phyloP scores from a whole-genome alignment of 164 flowering plant genomes.

The Chimonanthus salicifolius region DNA sequence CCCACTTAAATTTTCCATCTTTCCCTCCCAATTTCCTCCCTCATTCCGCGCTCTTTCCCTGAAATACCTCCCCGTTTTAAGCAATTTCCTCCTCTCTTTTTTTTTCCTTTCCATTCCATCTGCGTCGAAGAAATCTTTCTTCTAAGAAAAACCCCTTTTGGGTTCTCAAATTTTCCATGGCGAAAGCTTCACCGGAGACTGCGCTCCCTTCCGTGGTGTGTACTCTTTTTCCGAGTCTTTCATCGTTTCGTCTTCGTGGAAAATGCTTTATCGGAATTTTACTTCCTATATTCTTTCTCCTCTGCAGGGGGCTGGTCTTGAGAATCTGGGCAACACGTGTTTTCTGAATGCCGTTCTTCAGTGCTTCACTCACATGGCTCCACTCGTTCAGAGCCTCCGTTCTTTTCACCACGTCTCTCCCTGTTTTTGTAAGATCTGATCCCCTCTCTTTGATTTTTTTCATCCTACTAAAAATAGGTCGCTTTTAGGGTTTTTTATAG shows the following conservation, averaged over 20 bases:
- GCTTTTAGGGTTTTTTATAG: background rate
- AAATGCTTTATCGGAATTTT: background rate
- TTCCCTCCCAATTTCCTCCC: too few species aligned
- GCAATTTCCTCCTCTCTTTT: too few species aligned
- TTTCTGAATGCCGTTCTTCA: slow-evolving; percentile 74
- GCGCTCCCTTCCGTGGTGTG: too few species aligned
- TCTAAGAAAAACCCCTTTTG: too few species aligned
- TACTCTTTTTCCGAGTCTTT: too few species aligned
- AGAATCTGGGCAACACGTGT: slow-evolving; percentile 80
- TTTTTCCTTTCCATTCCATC: too few species aligned
- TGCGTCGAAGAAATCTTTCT: too few species aligned
- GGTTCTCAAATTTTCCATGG: too few species aligned
- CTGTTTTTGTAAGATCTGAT: slow-evolving; percentile 31
- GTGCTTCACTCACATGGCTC: slow-evolving; percentile 78
- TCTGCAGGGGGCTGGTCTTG: slow-evolving; percentile 70
- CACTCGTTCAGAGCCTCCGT: slow-evolving; percentile 49
- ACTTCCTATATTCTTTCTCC: background rate
- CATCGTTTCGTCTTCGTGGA: background rate
- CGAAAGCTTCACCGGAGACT: too few species aligned
- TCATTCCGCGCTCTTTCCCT: too few species aligned
- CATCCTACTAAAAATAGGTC: background rate
- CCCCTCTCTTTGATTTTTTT: background rate
- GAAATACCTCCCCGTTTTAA: too few species aligned
- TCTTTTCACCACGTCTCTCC: slow-evolving; percentile 29
- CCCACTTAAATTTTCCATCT: too few species aligned